A percentile compares a stretch with the other conserved stretches of the same genome.
phyloP scores from a whole-genome alignment of 1,139 yeast genomes.

The Geotrichum europaeum region DNA sequence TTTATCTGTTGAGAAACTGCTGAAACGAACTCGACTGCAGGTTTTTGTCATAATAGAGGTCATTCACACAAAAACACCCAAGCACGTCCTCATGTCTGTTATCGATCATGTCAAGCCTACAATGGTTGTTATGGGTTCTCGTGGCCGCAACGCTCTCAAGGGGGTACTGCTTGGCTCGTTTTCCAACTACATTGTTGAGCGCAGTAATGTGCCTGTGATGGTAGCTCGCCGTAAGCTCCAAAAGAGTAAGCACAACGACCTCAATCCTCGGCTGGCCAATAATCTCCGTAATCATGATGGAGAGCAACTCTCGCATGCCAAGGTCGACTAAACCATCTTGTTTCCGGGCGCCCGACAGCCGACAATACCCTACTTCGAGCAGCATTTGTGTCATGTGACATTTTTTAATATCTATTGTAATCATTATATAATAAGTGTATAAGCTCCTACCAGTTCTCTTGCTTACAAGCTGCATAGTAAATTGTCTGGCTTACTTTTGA shows the following conservation, averaged over 20 bases:
- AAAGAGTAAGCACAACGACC: not conserved
- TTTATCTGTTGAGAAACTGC: not conserved
- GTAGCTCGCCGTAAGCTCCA: slow-evolving; percentile 4
- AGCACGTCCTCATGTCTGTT: not conserved
- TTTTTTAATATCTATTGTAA: not conserved
- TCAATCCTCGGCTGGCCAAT: not conserved
- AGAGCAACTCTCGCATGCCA: not conserved
- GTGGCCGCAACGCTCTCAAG: slow-evolving; percentile 2
- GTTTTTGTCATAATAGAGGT: slow-evolving; percentile 3
- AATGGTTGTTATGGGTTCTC: slow-evolving; percentile 4
- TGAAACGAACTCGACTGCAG: slow-evolving; percentile 1
- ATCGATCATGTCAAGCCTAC: slow-evolving; percentile 3
- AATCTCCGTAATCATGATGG: not conserved
- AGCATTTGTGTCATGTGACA: not conserved
- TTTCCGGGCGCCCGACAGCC: not conserved
- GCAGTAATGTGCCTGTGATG: slow-evolving; percentile 5
- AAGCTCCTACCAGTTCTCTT: not conserved
- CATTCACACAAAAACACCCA: not conserved
- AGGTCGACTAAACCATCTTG: not conserved
- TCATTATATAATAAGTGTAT: not conserved
- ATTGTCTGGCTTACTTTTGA: not conserved
- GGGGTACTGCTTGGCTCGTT: slow-evolving; percentile 1
- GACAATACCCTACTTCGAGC: not conserved
- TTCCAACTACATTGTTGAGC: slow-evolving; percentile 2
- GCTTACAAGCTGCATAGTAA: not conserved